Percentiles rank a stretch among this genome's conserved stretches.
Conservation (phyloP, 345 rosid species). For the Hirschfeldia incana region DNA sequence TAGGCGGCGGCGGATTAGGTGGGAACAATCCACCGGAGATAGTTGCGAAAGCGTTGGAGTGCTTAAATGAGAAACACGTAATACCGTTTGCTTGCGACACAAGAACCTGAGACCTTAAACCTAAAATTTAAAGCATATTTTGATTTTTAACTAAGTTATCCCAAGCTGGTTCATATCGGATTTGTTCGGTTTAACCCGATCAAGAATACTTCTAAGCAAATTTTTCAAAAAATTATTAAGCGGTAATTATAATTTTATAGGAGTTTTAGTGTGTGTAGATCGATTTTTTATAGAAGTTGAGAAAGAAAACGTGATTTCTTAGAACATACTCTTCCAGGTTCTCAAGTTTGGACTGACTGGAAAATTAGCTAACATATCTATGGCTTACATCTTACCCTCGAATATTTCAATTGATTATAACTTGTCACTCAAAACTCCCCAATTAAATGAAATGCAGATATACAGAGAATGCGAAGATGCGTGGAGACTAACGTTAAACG, state of each 20-base stretch:
- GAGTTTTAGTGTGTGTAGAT: no score
- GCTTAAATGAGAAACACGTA: constrained; percentile 72
- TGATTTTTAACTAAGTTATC: not conserved
- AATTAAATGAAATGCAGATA: constrained; percentile 46
- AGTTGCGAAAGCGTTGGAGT: constrained; percentile 68
- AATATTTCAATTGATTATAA: not conserved
- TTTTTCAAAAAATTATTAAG: not conserved
- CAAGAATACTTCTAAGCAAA: not conserved
- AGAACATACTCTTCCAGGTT: no score
- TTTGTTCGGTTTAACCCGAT: not conserved
- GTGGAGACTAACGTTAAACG: constrained; percentile 62
- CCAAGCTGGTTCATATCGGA: not conserved
- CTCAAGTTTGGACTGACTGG: not conserved
- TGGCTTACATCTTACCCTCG: not conserved
- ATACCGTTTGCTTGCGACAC: not conserved
- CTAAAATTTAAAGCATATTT: not conserved
- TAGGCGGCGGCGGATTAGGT: constrained; percentile 25
- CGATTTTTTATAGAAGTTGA: no score
- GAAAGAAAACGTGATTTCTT: no score
- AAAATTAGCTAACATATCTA: not conserved
- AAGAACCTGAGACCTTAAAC: not conserved
- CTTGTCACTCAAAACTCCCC: not conserved
- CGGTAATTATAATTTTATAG: not conserved
- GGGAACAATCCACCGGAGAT: constrained; percentile 54
- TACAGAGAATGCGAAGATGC: constrained; percentile 69